Evolutionary conservation across 768 basidiomycete species (phyloP), one percentile per base, ranked within the genome.

Genomic region (Clitopilus hobsonii): DNA sequence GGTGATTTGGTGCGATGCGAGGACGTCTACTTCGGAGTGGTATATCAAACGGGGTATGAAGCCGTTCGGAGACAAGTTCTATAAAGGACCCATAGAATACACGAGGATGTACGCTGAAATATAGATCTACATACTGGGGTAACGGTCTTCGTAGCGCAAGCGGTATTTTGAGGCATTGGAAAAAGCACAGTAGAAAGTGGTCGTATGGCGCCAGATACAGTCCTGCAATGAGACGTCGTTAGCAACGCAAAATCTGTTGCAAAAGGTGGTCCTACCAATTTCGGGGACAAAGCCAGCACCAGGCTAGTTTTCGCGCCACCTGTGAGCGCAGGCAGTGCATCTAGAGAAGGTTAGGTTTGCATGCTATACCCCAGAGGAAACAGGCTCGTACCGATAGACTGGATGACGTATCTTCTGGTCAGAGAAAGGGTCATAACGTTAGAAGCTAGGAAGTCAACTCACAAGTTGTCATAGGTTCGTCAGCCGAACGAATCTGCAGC

Each of bases 401-500:
- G 54, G 11, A 45, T 16, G 41, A 45, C 29, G 27, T 32, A 49
- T n/a, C n/a, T n/a, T n/a, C n/a, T n/a, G n/a, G n/a, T n/a, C n/a
- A n/a, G n/a, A n/a, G n/a, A n/a, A n/a, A n/a, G n/a, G n/a, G n/a
- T n/a, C n/a, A n/a, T n/a, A n/a, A n/a, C n/a, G n/a, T n/a, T n/a
- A n/a, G n/a, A n/a, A n/a, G n/a, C n/a, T n/a, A n/a, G n/a, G n/a
- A n/a, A n/a, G n/a, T n/a, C n/a, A n/a, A n/a, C n/a, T n/a, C n/a
- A 81, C 81, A 82, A 5, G 77, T 81, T 5, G 89, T 93, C 91
- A 93, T 94, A 14, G 90, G 91, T 64, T 94, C 92, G 65, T 94
- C 92, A 0, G 91, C 93, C 61, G 91, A 95, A 45, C 96, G 75
- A 58, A 98, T 99, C 68, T 99, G 97, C 13, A 98, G 75, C 74